Base-by-base conservation (phyloP, 2,329 filamentous ascomycete species). In the Claviceps spartinae region DNA sequence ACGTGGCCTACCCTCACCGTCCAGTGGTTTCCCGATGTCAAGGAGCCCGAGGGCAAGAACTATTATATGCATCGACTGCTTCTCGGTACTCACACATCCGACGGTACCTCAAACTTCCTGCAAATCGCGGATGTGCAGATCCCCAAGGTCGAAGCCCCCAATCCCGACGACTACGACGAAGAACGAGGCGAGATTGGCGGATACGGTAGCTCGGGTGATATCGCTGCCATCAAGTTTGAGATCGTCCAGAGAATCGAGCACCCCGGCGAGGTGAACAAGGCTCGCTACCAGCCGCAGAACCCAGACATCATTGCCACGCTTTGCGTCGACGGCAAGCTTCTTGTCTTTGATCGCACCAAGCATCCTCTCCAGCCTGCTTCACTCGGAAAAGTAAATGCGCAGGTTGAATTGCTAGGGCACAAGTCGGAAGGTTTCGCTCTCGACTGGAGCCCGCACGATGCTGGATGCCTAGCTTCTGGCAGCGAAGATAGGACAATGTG, bases 1-100 rank as follows among this genome's bases (percentile, higher is more conserved):
- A 90, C 95, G 65, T 98, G 93, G 93, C 93, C 93, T 14, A 96
- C 93, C 3, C 79, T 98, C 56, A 97, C 93, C 26, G 90, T 90
- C 2, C 93, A 98, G 73, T 98, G 94, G 94, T 86, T 98, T 60
- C 93, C 94, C 22, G 93, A 98, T 67, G 86, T 91, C 60, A 88
- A 91, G 75, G 82, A 86, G 73, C 79, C 87, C 26, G 84, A 88
- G 49, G 90, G 86, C 66, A 94, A 93, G 69, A 86, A 88, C 62
- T 88, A 88, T 67, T 86, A 82, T 51, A 83, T 85, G 60, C 93
- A 98, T 69, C 86, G 94, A 59, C 76, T 97, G 42, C 77, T 98
- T 30, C 83, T 97, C 57, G 93, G 93, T 61, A 98, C 94, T 14
- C 91, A 98, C 69, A 98, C 93, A 2, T 89, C 90, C 1, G 84